phyloP scores from a whole-genome alignment of 345 rosid species.

The Salix exigua region DNA sequence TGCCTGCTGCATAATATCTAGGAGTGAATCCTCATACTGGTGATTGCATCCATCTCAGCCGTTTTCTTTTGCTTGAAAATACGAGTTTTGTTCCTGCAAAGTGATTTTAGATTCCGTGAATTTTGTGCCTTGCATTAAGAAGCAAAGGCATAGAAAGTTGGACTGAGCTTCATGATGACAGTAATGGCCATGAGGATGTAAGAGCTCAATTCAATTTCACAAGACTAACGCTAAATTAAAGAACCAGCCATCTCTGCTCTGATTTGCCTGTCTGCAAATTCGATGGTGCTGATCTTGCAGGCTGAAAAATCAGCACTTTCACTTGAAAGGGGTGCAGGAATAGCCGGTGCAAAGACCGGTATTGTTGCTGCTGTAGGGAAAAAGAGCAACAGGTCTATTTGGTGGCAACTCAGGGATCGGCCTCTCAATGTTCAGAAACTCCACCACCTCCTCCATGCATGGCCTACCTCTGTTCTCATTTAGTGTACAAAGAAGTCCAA shows the following conservation, averaged over 20 bases:
- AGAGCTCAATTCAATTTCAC: neutral
- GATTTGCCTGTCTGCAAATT: neutral
- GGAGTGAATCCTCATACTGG: too few species aligned
- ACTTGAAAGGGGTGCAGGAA: conserved; percentile 41
- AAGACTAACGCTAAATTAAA: too few species aligned
- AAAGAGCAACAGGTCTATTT: conserved; percentile 36
- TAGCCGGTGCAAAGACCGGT: conserved; percentile 33
- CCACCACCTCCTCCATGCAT: conserved; percentile 34
- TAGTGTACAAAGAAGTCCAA: conserved; percentile 41
- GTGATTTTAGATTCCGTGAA: too few species aligned
- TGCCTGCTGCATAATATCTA: too few species aligned
- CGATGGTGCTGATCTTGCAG: neutral
- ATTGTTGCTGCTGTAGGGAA: conserved; percentile 40
- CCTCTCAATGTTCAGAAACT: conserved; percentile 23
- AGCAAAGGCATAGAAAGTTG: too few species aligned
- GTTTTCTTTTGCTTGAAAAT: too few species aligned
- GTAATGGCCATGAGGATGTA: too few species aligned
- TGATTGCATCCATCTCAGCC: too few species aligned
- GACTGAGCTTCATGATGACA: too few species aligned
- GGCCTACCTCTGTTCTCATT: conserved; percentile 50
- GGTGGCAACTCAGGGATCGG: conserved; percentile 35
- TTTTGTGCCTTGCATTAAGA: too few species aligned
- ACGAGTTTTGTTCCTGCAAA: too few species aligned
- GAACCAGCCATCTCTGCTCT: neutral
- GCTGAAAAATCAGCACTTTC: conserved; percentile 1